These are phyloP conservation scores for Aspergillus ibericus DNA, from an alignment of 2,329 filamentous ascomycete species.

Conservation along the genomic window DNA sequence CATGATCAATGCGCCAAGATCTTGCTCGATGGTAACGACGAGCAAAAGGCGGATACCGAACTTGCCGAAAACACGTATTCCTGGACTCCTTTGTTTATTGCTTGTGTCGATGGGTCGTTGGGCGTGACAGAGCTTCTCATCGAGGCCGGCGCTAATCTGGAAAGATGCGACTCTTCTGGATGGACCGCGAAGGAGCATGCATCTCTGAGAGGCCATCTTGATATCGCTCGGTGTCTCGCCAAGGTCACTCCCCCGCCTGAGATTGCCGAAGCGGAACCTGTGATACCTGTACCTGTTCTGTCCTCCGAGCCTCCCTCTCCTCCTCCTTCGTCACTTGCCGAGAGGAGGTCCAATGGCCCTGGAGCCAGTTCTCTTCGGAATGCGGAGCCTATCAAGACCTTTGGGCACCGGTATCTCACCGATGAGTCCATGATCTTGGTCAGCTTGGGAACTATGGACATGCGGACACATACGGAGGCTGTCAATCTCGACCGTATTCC, in stretches of 20 bases:
- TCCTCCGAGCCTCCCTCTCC: slow-evolving; percentile 39
- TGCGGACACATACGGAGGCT: slow-evolving; percentile 74
- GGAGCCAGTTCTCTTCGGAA: slow-evolving; percentile 45
- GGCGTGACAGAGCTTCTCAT: slow-evolving; percentile 74
- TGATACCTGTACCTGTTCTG: slow-evolving; percentile 31
- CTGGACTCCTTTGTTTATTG: slow-evolving; percentile 95
- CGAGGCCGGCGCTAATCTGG: slow-evolving; percentile 72
- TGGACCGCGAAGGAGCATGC: slow-evolving; percentile 96
- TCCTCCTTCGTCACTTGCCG: slow-evolving; percentile 41
- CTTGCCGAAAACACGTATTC: slow-evolving; percentile 79
- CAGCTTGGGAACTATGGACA: slow-evolving; percentile 92
- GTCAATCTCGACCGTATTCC: slow-evolving; percentile 88
- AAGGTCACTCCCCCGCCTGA: slow-evolving; percentile 52
- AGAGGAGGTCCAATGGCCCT: slow-evolving; percentile 42
- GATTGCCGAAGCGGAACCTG: slow-evolving; percentile 33
- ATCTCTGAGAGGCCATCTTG: slow-evolving; percentile 81
- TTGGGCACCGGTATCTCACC: slow-evolving; percentile 91
- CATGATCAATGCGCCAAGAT: slow-evolving; percentile 77
- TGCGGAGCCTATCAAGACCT: slow-evolving; percentile 84
- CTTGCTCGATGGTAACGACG: slow-evolving; percentile 67
- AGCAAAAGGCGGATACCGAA: slow-evolving; percentile 74
- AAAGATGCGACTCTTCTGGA: slow-evolving; percentile 77
- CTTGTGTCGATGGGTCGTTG: slow-evolving; percentile 83
- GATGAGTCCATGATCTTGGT: slow-evolving; percentile 88
- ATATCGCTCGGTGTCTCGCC: slow-evolving; percentile 70